Conservation (phyloP, 352 stramenopile genomes). For the Phytophthora hibernalis region DNA sequence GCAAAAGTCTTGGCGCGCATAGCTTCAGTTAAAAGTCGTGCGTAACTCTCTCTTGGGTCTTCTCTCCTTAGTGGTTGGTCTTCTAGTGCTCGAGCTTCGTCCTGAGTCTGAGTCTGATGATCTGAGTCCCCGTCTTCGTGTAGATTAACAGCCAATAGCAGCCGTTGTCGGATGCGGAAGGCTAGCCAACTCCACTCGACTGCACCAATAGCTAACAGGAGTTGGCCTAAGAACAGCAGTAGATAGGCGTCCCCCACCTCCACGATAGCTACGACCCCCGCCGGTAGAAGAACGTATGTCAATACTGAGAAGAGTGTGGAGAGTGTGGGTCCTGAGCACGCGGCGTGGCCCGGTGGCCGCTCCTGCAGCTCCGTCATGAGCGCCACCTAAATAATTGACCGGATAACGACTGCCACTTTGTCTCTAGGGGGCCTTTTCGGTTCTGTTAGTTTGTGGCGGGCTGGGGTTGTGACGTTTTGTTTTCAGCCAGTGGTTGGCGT, state of each 20-base stretch:
- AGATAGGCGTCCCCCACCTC: slow-evolving; percentile 47
- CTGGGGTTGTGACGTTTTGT: neutral
- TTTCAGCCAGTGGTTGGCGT: neutral
- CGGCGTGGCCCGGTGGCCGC: slow-evolving; percentile 41
- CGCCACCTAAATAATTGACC: slow-evolving; percentile 23
- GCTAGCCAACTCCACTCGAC: slow-evolving; percentile 62
- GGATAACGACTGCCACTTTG: slow-evolving; percentile 27
- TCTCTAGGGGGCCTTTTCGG: slow-evolving; percentile 18
- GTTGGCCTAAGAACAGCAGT: slow-evolving; percentile 50
- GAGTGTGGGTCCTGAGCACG: slow-evolving; percentile 17
- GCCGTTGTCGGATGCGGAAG: slow-evolving; percentile 53
- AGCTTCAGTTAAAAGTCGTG: slow-evolving; percentile 24
- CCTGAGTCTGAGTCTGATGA: slow-evolving; percentile 6
- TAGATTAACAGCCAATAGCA: slow-evolving; percentile 46
- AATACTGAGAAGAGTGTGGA: slow-evolving; percentile 39
- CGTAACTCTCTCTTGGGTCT: slow-evolving; percentile 36
- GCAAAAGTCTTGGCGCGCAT: slow-evolving; percentile 44
- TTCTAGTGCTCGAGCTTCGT: slow-evolving; percentile 23
- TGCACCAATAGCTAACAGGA: slow-evolving; percentile 45
- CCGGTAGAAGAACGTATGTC: slow-evolving; percentile 40
- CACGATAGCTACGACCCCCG: slow-evolving; percentile 42
- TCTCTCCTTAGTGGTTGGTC: slow-evolving; percentile 33
- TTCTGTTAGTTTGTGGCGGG: slow-evolving; percentile 20
- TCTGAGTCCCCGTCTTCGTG: slow-evolving; percentile 21
- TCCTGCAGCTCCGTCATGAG: slow-evolving; percentile 36